A percentile compares a stretch with the other conserved stretches of the same genome.
These are phyloP conservation scores for Fusarium sp. DNA, from an alignment of 2,329 filamentous ascomycete genomes.

Conservation along the genomic window DNA sequence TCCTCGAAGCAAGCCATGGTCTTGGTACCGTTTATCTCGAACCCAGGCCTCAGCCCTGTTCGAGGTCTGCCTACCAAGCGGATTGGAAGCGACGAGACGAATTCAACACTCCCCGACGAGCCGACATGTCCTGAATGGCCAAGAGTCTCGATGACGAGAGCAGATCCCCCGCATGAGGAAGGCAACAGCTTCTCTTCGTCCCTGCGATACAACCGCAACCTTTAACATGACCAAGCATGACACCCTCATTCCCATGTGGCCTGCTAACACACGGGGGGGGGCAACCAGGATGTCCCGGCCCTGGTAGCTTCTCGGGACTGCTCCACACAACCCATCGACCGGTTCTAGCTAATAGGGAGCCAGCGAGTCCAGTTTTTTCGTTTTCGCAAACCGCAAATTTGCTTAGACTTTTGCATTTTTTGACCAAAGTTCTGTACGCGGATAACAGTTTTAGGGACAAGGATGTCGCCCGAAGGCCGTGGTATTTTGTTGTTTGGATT, in stretches of 20 bases:
- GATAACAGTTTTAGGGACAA: slow-evolving; percentile 2
- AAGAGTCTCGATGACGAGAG: background rate
- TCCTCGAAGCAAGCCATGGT: slow-evolving; percentile 15
- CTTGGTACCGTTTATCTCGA: background rate
- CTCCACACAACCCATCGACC: slow-evolving; percentile 24
- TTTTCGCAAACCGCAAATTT: slow-evolving; percentile 14
- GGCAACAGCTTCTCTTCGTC: background rate
- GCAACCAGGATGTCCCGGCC: slow-evolving; percentile 8
- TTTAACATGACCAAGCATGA: slow-evolving; percentile 9
- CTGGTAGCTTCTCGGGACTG: slow-evolving; percentile 7
- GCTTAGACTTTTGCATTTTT: background rate
- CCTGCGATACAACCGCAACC: background rate
- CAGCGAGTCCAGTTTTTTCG: slow-evolving; percentile 1
- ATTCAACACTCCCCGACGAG: background rate
- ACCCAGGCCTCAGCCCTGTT: slow-evolving; percentile 11
- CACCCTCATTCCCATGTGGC: slow-evolving; percentile 7
- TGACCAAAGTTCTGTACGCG: slow-evolving; percentile 17
- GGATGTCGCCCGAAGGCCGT: slow-evolving; percentile 19
- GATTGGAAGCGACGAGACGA: background rate
- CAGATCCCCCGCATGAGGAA: slow-evolving; percentile 5
- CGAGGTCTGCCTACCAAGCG: background rate
- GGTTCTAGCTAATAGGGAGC: slow-evolving; percentile 25
- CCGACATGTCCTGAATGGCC: background rate
- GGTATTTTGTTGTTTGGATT: background rate
- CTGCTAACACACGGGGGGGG: background rate